phyloP scores from a whole-genome alignment of 495 filamentous ascomycete species.

The Choiromyces venosus region DNA sequence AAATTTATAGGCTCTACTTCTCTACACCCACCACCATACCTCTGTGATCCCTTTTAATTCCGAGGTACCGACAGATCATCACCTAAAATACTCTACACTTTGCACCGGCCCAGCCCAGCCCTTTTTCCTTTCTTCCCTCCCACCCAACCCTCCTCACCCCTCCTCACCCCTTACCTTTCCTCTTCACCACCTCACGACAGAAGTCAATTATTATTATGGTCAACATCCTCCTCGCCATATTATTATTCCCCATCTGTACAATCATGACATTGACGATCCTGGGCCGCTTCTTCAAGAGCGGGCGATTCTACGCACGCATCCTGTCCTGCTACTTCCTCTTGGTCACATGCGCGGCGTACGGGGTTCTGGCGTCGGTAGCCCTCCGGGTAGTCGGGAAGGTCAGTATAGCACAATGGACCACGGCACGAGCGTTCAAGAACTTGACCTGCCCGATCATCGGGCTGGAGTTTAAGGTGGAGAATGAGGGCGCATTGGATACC shows the following conservation, averaged over 20 bases:
- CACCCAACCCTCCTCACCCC: slow-evolving; percentile 26
- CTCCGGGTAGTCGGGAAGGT: slow-evolving; percentile 66
- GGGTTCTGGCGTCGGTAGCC: slow-evolving; percentile 65
- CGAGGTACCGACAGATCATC: not conserved
- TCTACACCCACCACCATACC: not conserved
- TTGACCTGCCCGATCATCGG: slow-evolving; percentile 70
- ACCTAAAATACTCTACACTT: not conserved
- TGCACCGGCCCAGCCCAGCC: not conserved
- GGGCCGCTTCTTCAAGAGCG: slow-evolving; percentile 36
- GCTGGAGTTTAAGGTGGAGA: slow-evolving; percentile 68
- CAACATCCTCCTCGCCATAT: slow-evolving; percentile 30
- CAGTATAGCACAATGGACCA: slow-evolving; percentile 78
- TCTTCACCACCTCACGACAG: not conserved
- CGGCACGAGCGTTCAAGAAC: slow-evolving; percentile 73
- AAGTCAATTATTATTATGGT: slow-evolving; percentile 25
- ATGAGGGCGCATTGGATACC: slow-evolving; percentile 57
- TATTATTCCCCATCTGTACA: slow-evolving; percentile 32
- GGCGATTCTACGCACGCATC: slow-evolving; percentile 62
- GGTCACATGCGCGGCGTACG: slow-evolving; percentile 64
- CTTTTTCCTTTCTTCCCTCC: slow-evolving; percentile 44
- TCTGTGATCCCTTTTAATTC: not conserved
- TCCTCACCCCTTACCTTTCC: not conserved
- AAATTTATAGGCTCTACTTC: not conserved
- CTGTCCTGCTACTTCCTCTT: slow-evolving; percentile 67
- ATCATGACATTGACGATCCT: slow-evolving; percentile 39